Evolutionary conservation across 768 basidiomycete species (phyloP), one percentile per base, ranked within the genome.

Genomic region (Amanita exitialis): DNA sequence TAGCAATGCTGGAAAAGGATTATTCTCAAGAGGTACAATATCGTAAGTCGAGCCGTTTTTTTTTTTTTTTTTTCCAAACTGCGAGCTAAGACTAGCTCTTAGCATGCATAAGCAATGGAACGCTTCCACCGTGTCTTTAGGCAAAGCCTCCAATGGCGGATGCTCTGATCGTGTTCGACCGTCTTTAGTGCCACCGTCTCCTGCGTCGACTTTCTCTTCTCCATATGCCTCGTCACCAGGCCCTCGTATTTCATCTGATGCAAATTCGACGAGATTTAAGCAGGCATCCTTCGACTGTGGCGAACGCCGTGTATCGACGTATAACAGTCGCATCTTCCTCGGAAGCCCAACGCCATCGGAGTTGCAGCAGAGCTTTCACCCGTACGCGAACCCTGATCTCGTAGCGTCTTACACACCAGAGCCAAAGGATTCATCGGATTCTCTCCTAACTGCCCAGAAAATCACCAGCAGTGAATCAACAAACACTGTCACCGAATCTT

Each of bases 321-420:
- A 51, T 48, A 54, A 54, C 49, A 55, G 35, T 44, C 56, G 41
- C 47, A 58, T 50, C 36, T 43, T 54, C 53, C 51, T 49, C 34
- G 46, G 44, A n/a, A 54, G 49, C 15, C 35, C 58, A 21, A 52
- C 59, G 16, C 53, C 57, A 15, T 59, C 61, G 56, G 64, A 62
- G 52, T 59, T 61, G 37, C 69, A 68, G 53, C 72, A 72, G 55
- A 69, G 61, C 35, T 59, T 75, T 35, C 88, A 90, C 66, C 88
- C 88, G 23, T 90, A 88, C 61, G 88, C 88, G 47, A 88, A 90
- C 58, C 86, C 87, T 6, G 83, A 88, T 54, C 68, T 86, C 41
- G 76, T 76, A 28, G 62, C 66, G 23, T 66, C 67, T 34, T 63
- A 68, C 44, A 61, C 70, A 49, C 57, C 69, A 41, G 68, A 68